Base-by-base conservation (phyloP, 306 rosid genomes). In the Cucumis melo region DNA sequence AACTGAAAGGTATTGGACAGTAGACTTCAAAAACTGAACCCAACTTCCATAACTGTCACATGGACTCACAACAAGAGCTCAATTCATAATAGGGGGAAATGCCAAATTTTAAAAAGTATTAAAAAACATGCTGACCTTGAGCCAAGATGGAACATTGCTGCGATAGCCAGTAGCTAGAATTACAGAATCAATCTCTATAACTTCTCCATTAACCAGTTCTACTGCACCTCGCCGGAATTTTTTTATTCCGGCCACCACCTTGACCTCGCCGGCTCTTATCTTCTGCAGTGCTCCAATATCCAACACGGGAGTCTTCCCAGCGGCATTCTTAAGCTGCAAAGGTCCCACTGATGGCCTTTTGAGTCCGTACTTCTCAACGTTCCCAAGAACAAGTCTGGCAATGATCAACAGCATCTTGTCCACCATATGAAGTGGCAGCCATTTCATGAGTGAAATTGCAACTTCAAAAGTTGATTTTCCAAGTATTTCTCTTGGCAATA, bases 91-190 rank as follows among this genome's bases (percentile, higher is more conserved):
- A 44, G 34, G 63, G 23, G 24, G 15, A 68, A 19, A 51, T 19
- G 20, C 23, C 20, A 68, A 39, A 73, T 46, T 13, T 17, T 51
- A 6, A 41, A 63, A 41, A 15, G 34, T 38, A 38, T 38, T 63
- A 48, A 46, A 21, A 78, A 58, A 42, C 9, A 13, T 24, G 41
- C 90, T 78, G 39, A 91, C 98, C 98, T 94, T 90, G 10, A 94
- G 87, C 98, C 98, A 94, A 44, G 95, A 91, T 76, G 98, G 98
- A 68, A 94, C 97, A 81, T 94, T 94, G 82, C 98, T 94, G 79
- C 93, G 84, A 53, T 94, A 94, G 11, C 98, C 97, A 71, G 98
- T 91, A 4, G 98, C 97, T 77, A 94, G 88, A 90, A 94, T 78
- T 54, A 94, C 93, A 44, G 92, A 89, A 86, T 94, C 97, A 78